phyloP scores from a whole-genome alignment of 1,284 basidiomycete species.

The Puccinia polysora region DNA sequence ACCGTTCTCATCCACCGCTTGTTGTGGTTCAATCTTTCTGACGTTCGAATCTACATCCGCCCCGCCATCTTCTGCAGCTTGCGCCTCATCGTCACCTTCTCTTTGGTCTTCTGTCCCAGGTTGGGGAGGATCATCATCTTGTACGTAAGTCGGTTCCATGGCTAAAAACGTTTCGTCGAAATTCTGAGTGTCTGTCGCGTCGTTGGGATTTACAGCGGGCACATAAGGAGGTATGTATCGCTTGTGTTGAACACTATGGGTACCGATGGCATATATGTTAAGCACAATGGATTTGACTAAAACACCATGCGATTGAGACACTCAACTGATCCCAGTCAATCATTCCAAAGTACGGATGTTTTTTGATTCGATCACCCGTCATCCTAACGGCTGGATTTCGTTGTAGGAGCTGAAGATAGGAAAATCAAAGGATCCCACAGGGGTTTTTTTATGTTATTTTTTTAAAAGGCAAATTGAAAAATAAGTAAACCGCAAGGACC shows the following conservation, averaged over 20 bases:
- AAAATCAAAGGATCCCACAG: neutral
- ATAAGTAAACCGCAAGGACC: neutral
- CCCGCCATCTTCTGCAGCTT: constrained; percentile 56
- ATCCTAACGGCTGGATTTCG: constrained; percentile 83
- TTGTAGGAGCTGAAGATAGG: constrained; percentile 67
- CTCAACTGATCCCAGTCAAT: constrained; percentile 76
- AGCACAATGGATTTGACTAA: neutral
- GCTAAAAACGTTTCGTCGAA: constrained; percentile 96
- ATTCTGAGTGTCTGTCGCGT: constrained; percentile 93
- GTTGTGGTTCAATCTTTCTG: constrained; percentile 19
- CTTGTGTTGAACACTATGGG: constrained; percentile 69
- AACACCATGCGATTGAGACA: neutral
- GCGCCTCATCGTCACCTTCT: constrained; percentile 60
- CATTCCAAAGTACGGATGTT: constrained; percentile 91
- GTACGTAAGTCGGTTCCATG: constrained; percentile 56
- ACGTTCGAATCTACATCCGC: neutral
- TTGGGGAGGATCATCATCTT: constrained; percentile 58
- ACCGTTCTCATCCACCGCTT: constrained; percentile 40
- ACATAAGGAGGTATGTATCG: constrained; percentile 97
- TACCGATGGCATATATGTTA: neutral
- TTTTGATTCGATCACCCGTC: constrained; percentile 85
- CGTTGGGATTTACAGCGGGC: constrained; percentile 82
- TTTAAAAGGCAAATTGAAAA: neutral
- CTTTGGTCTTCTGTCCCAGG: constrained; percentile 55
- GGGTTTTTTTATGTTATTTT: neutral